Evolutionary conservation across 495 filamentous ascomycete species (phyloP), one percentile per base, ranked within the genome.

Genomic region (Podospora bellae-mahoneyi): DNA sequence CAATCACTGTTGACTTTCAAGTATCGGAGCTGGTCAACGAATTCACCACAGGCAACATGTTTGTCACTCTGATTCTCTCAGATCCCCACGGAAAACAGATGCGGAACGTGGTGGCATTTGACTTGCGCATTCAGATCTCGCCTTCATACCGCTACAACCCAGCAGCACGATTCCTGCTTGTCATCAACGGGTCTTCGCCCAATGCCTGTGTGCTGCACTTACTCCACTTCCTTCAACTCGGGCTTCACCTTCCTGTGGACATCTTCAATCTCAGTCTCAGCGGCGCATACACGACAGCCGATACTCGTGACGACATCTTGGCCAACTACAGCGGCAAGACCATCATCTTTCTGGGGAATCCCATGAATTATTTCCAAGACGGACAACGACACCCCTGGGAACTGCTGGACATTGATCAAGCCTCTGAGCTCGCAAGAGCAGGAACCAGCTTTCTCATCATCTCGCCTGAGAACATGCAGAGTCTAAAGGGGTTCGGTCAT

Each of bases 261-360:
- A 68, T 74, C 32, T 74, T 76, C 66, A 76, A 76, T 62, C 65
- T 76, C 19, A 74, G 72, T 64, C 69, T 76, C 9, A 70, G 34
- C 34, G 74, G 74, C 1, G 66, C 74, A 1, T 72, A 70, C 34
- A 16, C 56, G 5, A 60, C 60, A 1, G 28, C 58, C 19, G 54
- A 68, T 16, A 69, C 62, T 26, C 16, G 62, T 10, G 55, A 71
- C 16, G 58, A 68, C 13, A 65, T 71, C 30, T 64, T 75, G 4
- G 18, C 60, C 10, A 69, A 65, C 19, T 75, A 73, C 62, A n/a
- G 56, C 16, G 72, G 70, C n/a, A 74, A 71, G 62, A 72, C 60
- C 58, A 62, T 76, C 69, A 71, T 76, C 63, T 68, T 74, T 18
- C 64, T 74, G 32, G 72, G 74, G 15, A 76, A 74, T 27, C 72